Base-by-base conservation (phyloP, 371 early-diverging fungal species). In the Blakeslea trispora region DNA sequence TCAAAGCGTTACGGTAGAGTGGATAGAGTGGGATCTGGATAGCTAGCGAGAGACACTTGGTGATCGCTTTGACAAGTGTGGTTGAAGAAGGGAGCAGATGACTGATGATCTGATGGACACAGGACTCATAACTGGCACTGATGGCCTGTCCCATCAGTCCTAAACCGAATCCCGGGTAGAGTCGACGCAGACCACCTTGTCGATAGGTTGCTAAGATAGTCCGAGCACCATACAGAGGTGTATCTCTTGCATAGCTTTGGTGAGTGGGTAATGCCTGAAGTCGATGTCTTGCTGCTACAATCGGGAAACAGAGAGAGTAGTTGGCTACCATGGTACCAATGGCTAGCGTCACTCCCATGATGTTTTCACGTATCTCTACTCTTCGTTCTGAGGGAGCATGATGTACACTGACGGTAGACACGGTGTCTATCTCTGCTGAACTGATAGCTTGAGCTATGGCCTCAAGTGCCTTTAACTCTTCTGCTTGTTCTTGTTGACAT, bases 81-180 rank as follows among this genome's bases (percentile, higher is more conserved):
- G 53, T 58, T 1, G 60, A 41, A 53, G 64, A 2, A 49, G 55
- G 19, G 41, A 63, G 19, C 45, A 63, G 18, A 49, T 41, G 11
- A 28, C 63, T 32, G 59, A 71, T 59, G 32, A 78, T 50, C n/a
- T 66, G 71, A 42, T 69, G 67, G 14, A 83, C 56, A 3, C 72
- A 48, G 0, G 79, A 75, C 35, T 84, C 85, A 47, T 81, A 84
- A n/a, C 67, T 61, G 15, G 77, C 74, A 45, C 77, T 77, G 49
- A 81, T 50, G 2, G 78, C 76, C 57, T 84, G 85, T 28, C 81
- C 77, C 4, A 82, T 63, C 44, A 84, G 58, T 6, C 85, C 81
- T 18, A 81, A 62, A 0, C 83, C 83, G 61, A 84, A 77, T 0
- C 85, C 85, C 17, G 82, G 73, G 59, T 82, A 84, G 2, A 84